Conservation (phyloP, 2,329 filamentous ascomycete genomes). For the Ophiostoma novo-ulmi region DNA sequence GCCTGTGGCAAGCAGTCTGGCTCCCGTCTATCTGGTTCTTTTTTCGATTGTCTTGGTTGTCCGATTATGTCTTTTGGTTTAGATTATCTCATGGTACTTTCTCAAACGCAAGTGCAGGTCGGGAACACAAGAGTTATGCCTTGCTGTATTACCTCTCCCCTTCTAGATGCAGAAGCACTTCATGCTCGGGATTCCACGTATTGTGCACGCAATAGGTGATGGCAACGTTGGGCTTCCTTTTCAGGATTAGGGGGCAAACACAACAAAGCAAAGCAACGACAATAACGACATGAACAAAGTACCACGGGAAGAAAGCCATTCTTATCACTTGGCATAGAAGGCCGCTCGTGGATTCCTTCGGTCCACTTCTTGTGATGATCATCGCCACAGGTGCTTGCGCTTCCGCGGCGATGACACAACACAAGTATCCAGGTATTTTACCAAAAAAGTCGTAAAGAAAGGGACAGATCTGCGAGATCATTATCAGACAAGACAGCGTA, state of each 20-base stretch:
- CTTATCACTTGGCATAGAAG: not conserved
- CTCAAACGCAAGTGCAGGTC: no score
- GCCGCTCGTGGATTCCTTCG: not conserved
- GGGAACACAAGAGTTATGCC: no score
- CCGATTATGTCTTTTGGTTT: no score
- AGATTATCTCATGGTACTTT: no score
- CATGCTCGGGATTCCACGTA: not conserved
- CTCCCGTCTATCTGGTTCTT: no score
- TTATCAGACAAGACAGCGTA: not conserved
- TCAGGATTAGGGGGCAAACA: not conserved
- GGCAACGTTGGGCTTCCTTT: not conserved
- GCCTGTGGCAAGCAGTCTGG: no score
- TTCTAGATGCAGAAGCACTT: not conserved
- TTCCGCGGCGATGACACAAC: not conserved
- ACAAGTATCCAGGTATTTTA: no score
- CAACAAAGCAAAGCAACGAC: not conserved
- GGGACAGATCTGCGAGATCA: not conserved
- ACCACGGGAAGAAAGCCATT: not conserved
- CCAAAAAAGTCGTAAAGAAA: no score
- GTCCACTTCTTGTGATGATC: not conserved
- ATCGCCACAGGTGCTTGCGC: not conserved
- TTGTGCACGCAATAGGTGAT: not conserved
- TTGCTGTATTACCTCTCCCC: not conserved
- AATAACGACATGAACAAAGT: not conserved
- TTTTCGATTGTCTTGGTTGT: no score